phyloP scores from a whole-genome alignment of 129 eudicot genomes.

The Gnaphalium uliginosum region DNA sequence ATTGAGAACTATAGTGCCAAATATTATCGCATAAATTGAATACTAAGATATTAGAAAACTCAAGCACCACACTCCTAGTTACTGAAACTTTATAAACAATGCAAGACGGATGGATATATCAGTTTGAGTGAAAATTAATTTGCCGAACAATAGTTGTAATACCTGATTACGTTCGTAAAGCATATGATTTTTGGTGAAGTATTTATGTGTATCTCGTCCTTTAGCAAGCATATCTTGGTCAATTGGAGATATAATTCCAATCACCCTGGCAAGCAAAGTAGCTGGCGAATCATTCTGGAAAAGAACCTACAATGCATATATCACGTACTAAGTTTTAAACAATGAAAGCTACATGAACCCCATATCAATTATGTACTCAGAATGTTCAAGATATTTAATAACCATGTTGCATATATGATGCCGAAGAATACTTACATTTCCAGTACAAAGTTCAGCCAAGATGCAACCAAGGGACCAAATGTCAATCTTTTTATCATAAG shows the following conservation, averaged over 20 bases:
- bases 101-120: neutral
- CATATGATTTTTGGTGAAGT: constrained; percentile 95
- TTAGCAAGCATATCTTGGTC: constrained; percentile 87
- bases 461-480: constrained; percentile 98
- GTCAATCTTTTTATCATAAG: constrained; percentile 87
- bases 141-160: constrained; percentile 1
- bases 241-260: constrained; percentile 78
- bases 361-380: neutral
- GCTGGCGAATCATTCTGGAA: constrained; percentile 99
- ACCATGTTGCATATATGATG: constrained; percentile 5
- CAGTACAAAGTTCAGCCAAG: constrained; percentile 95
- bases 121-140: neutral
- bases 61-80: neutral
- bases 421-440: constrained; percentile 59
- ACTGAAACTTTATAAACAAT: neutral
- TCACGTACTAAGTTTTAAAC: neutral
- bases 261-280: constrained; percentile 89
- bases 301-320: constrained; percentile 55
- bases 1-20: neutral
- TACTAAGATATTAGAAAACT: neutral
- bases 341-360: neutral
- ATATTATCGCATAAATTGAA: neutral
- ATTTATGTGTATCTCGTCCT: constrained; percentile 88
- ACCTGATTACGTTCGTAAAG: constrained; percentile 79
- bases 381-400: neutral